These are phyloP conservation scores for Cladophialophora immunda DNA, from an alignment of 2,329 filamentous ascomycete genomes.

Conservation along the genomic window DNA sequence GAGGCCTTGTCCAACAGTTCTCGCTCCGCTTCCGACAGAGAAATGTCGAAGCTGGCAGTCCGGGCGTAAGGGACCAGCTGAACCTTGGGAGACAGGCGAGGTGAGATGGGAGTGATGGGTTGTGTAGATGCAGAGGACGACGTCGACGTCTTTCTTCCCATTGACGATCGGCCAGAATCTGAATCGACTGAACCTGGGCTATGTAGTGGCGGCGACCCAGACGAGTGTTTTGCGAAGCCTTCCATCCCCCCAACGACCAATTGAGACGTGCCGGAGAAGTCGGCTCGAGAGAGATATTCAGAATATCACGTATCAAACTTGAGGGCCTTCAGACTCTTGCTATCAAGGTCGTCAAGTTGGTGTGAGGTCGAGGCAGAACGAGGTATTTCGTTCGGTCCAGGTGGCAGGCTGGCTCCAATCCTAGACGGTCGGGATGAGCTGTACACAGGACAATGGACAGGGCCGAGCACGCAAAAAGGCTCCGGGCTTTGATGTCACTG, in stretches of 20 bases:
- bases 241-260: constrained; percentile 27
- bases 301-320: not conserved
- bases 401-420: constrained; percentile 8
- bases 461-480: constrained; percentile 7
- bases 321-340: not conserved
- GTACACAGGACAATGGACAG: constrained; percentile 17
- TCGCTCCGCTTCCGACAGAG: constrained; percentile 37
- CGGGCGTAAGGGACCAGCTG: constrained; percentile 40
- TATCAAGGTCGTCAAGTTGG: not conserved
- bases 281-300: not conserved
- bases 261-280: not conserved
- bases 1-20: constrained; percentile 34
- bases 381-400: constrained; percentile 9
- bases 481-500: constrained; percentile 30
- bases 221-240: constrained; percentile 24
- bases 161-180: constrained; percentile 27
- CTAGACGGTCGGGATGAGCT: constrained; percentile 22
- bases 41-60: constrained; percentile 38
- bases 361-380: not conserved
- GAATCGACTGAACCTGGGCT: constrained; percentile 28
- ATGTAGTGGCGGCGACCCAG: constrained; percentile 13
- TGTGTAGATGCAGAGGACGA: constrained; percentile 14
- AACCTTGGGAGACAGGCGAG: constrained; percentile 32
- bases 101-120: constrained; percentile 26
- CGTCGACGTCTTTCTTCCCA: constrained; percentile 24